Evolutionary conservation across 345 rosid genomes (phyloP).

Genomic region (Murraya paniculata): DNA sequence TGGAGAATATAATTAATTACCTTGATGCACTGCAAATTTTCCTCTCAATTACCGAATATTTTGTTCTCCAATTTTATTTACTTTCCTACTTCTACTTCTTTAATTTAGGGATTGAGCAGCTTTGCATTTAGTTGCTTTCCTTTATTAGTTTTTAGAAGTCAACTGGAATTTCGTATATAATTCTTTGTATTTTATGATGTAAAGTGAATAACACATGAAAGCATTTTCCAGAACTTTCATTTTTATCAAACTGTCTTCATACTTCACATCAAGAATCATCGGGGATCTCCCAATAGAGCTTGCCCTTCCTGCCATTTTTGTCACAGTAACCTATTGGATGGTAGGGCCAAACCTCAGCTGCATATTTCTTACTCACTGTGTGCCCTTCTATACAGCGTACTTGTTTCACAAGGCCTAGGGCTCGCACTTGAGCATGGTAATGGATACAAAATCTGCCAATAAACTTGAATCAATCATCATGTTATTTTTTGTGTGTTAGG

Average conservation of each 20-base stretch:
- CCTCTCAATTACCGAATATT: too few species aligned
- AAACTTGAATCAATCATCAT: conserved; percentile 35
- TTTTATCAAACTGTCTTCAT: conserved; percentile 71
- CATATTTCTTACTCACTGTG: conserved; percentile 41
- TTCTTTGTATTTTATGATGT: too few species aligned
- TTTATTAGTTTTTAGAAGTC: too few species aligned
- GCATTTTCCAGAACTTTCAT: too few species aligned
- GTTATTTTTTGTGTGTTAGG: conserved; percentile 39
- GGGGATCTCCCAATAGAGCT: conserved; percentile 86
- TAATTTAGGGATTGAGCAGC: too few species aligned
- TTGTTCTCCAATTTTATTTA: too few species aligned
- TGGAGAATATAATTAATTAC: too few species aligned
- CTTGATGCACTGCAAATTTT: too few species aligned
- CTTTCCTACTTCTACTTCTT: too few species aligned
- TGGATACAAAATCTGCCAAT: conserved; percentile 40
- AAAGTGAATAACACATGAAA: too few species aligned
- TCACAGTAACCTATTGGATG: conserved; percentile 67
- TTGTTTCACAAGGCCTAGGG: conserved; percentile 53
- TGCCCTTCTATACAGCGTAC: conserved; percentile 32
- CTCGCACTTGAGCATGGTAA: conserved; percentile 47
- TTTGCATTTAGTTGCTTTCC: too few species aligned
- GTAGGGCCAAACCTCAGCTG: conserved; percentile 38
- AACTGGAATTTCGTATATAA: too few species aligned
- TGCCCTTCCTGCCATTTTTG: conserved; percentile 50
- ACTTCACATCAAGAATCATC: conserved; percentile 57